Base-by-base conservation (phyloP, 805 yeast genomes). In the Yamadazyma endophytica region DNA sequence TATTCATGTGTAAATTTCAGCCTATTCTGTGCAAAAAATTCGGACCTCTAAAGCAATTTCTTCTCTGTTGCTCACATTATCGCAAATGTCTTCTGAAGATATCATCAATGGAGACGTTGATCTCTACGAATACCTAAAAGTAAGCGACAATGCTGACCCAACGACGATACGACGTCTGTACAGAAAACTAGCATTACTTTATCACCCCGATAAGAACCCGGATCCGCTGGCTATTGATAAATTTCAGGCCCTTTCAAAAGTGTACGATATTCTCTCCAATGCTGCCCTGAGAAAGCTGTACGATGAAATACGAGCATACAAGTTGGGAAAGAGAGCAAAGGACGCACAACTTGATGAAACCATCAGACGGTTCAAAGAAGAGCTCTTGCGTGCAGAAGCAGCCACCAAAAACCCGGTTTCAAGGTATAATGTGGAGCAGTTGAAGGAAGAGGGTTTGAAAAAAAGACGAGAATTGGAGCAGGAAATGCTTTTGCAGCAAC, bases 141-240 rank as follows among this genome's bases (percentile, higher is more conserved):
- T 60, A 2, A 27, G 37, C 1, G 46, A 50, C 1, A 37, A 39
- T 7, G 58, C 64, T 8, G 23, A 49, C 5, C 21, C 20, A 3
- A 31, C 35, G 3, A 56, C 50, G 9, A 58, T 65, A 15, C 42
- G 52, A 24, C 33, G 49, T 5, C 52, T 50, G 28, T 65, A 60
- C 42, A 47, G 70, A 22, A 43, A 44, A 23, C 40, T 50, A 35
- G 71, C 72, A 1, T 52, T 65, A 13, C 27, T 37, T 13, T 58
- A 46, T 37, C 71, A 66, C 37, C 71, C 72, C 5, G 72, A 66
- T 41, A 66, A 64, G 41, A 56, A 57, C 38, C 37, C 49, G 8
- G 38, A 48, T 12, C 46, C 52, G 2, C 54, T 43, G 22, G 58
- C 57, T 2, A 38, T 36, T 7, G 39, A 38, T 8, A 49, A 54